These are phyloP conservation scores for Astrothelium macrocarpum DNA, from an alignment of 495 filamentous ascomycete species.

Conservation along the genomic window DNA sequence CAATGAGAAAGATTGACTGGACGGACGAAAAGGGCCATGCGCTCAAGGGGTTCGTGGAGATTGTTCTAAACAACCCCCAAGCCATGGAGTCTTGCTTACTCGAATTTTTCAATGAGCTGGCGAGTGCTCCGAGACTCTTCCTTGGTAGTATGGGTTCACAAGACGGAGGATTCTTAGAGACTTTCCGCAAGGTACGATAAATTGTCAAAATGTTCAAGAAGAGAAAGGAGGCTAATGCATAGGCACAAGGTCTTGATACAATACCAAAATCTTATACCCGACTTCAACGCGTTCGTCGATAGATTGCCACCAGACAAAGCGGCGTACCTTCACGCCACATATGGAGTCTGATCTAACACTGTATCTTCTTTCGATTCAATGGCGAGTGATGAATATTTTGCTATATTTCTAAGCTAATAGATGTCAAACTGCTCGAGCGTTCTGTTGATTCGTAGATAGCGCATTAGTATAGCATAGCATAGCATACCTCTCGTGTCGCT, in stretches of 20 bases:
- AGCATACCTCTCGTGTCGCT: not conserved
- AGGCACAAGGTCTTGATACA: slow-evolving; percentile 53
- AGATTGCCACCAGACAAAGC: slow-evolving; percentile 46
- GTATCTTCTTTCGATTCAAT: not conserved
- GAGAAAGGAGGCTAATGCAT: slow-evolving; percentile 8
- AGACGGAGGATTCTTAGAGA: slow-evolving; percentile 39
- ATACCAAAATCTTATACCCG: slow-evolving; percentile 76
- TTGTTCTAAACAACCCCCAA: slow-evolving; percentile 78
- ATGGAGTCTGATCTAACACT: not conserved
- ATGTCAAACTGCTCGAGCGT: slow-evolving; percentile 3
- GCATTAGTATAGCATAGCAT: slow-evolving; percentile 5
- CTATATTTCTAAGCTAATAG: not conserved
- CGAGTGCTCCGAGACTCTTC: slow-evolving; percentile 69
- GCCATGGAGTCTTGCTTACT: slow-evolving; percentile 80
- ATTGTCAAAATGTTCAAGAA: not conserved
- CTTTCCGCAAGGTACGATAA: slow-evolving; percentile 41
- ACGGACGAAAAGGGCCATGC: slow-evolving; percentile 94
- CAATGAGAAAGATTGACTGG: slow-evolving; percentile 74
- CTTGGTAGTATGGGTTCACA: slow-evolving; percentile 36
- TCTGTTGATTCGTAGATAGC: slow-evolving; percentile 1
- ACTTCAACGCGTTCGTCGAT: slow-evolving; percentile 69
- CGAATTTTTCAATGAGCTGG: slow-evolving; percentile 62
- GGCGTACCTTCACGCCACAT: not conserved
- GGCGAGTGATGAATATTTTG: not conserved
- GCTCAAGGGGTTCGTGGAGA: slow-evolving; percentile 76